These are phyloP conservation scores for Otatea glauca DNA, from an alignment of 176 grass and related monocot species.

Conservation along the genomic window DNA sequence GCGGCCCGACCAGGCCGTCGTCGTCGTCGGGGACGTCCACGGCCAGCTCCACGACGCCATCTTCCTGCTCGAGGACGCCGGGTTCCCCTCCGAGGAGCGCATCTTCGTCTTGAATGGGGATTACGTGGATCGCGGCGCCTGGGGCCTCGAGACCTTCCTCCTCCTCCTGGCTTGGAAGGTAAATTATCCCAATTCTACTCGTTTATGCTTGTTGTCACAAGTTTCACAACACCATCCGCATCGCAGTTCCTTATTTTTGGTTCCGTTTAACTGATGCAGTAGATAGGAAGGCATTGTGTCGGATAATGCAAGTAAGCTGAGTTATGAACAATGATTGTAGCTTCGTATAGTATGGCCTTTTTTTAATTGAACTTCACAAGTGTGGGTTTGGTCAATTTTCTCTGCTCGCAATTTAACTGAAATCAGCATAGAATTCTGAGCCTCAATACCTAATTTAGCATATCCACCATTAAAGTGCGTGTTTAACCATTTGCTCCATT, in stretches of 20 bases:
- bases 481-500: neutral
- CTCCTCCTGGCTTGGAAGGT: constrained; percentile 97
- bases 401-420: neutral
- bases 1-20: constrained; percentile 52
- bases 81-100: constrained; percentile 77
- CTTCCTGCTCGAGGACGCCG: constrained; percentile 84
- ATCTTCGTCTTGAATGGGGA: constrained; percentile 97
- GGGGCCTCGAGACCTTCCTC: constrained; percentile 91
- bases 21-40: constrained; percentile 94
- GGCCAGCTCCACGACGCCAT: constrained; percentile 97
- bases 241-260: neutral
- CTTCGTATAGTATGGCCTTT: neutral
- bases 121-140: constrained; percentile 93
- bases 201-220: neutral
- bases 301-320: constrained; percentile 2
- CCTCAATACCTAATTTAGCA: neutral
- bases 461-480: neutral
- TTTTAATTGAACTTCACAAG: neutral
- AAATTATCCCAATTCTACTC: constrained; percentile 9
- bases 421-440: neutral
- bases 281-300: neutral
- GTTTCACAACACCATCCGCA: neutral
- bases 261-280: neutral
- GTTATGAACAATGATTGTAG: neutral
- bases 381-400: neutral